Evolutionary conservation across 177 flowering plant species (phyloP).

Genomic region (Vitis hybrid): DNA sequence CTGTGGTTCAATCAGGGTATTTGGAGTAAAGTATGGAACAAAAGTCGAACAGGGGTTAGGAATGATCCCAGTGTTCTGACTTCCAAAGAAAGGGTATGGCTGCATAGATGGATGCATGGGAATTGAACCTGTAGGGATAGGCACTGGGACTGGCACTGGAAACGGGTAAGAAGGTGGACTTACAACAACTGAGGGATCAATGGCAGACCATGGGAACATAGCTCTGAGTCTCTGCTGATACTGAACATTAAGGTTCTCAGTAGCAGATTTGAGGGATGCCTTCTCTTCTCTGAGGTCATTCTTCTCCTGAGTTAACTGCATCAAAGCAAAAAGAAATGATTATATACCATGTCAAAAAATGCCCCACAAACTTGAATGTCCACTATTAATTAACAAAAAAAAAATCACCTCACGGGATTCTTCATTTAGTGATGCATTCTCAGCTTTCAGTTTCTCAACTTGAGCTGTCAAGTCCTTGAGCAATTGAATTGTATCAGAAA

Average conservation of each 20-base stretch:
- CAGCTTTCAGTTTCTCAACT: constrained; percentile 76
- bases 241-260: constrained; percentile 72
- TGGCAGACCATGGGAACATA: constrained; percentile 69
- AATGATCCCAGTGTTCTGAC: constrained; percentile 60
- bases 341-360: neutral
- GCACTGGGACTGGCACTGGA: constrained; percentile 71
- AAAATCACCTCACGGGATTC: constrained; percentile 84
- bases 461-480: constrained; percentile 82
- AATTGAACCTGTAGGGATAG: constrained; percentile 72
- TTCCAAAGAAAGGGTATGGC: constrained; percentile 52
- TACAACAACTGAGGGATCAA: constrained; percentile 85
- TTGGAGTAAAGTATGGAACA: constrained; percentile 60
- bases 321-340: constrained; percentile 4
- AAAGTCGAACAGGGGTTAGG: constrained; percentile 65
- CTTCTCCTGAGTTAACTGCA: constrained; percentile 86
- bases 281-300: constrained; percentile 95
- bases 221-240: constrained; percentile 74
- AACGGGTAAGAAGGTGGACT: constrained; percentile 64
- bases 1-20: constrained; percentile 55
- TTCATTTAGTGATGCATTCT: constrained; percentile 64
- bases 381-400: neutral
- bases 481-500: constrained; percentile 75
- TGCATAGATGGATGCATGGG: constrained; percentile 91
- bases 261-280: constrained; percentile 71
- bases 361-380: neutral